Evolutionary conservation across 208 protist genomes (phyloP).

Genomic region (Leishmania amazonensis): DNA sequence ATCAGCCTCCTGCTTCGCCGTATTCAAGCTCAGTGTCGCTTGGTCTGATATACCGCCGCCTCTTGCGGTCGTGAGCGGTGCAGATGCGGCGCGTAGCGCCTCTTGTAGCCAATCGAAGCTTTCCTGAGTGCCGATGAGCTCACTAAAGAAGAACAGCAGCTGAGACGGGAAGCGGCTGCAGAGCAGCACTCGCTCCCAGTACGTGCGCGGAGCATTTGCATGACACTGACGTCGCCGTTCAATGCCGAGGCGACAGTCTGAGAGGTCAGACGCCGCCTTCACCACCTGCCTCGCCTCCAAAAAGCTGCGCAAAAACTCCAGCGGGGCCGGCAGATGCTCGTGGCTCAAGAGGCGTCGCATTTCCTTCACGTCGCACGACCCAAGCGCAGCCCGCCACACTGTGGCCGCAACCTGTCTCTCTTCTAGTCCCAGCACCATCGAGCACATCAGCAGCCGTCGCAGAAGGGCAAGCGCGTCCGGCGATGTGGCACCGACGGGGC

Average conservation of each 20-base stretch:
- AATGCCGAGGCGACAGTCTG: not conserved
- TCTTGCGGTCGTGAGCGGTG: not conserved
- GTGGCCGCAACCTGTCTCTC: not conserved
- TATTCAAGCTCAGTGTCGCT: not conserved
- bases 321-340: slow-evolving; percentile 8
- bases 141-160: slow-evolving; percentile 40
- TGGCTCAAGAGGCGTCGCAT: slow-evolving; percentile 11
- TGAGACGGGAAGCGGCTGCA: slow-evolving; percentile 35
- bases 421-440: slow-evolving; percentile 9
- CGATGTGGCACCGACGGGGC: slow-evolving; percentile 1
- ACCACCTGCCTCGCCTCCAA: not conserved
- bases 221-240: not conserved
- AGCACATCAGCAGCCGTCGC: slow-evolving; percentile 18
- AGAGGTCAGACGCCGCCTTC: not conserved
- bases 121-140: slow-evolving; percentile 27
- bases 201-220: not conserved
- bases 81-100: not conserved
- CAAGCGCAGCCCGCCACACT: not conserved
- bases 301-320: slow-evolving; percentile 11
- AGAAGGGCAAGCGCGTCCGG: slow-evolving; percentile 8
- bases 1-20: too few relatives aligned
- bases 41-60: not conserved
- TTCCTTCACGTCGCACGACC: slow-evolving; percentile 1
- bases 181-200: slow-evolving; percentile 24
- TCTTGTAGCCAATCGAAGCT: slow-evolving; percentile 16